Evolutionary conservation across 352 stramenopile genomes (phyloP).

Genomic region (Phytophthora meadii): DNA sequence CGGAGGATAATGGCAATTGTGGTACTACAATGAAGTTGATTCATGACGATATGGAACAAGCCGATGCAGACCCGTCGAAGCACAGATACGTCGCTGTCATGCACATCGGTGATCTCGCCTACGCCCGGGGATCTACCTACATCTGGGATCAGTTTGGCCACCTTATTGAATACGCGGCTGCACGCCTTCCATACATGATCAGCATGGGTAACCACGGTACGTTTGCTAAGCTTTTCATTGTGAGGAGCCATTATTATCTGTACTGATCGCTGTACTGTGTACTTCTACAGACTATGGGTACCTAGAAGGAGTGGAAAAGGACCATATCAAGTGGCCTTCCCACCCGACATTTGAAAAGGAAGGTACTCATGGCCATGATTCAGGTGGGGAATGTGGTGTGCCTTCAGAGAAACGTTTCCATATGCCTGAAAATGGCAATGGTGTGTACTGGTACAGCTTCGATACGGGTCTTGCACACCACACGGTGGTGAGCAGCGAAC

Average conservation of each 20-base stretch:
- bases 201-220: slow-evolving; percentile 58
- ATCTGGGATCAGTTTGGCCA: slow-evolving; percentile 89
- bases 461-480: slow-evolving; percentile 64
- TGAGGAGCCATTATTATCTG: neutral
- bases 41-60: slow-evolving; percentile 40
- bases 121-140: slow-evolving; percentile 70
- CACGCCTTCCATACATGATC: slow-evolving; percentile 85
- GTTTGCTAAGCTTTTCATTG: neutral
- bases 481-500: slow-evolving; percentile 58
- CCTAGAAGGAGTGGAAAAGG: slow-evolving; percentile 38
- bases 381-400: slow-evolving; percentile 88
- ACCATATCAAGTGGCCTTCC: slow-evolving; percentile 36
- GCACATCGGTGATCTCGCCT: slow-evolving; percentile 85
- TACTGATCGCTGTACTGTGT: neutral
- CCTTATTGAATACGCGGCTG: slow-evolving; percentile 81
- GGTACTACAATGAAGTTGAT: slow-evolving; percentile 50
- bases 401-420: slow-evolving; percentile 74
- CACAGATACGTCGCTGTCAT: slow-evolving; percentile 71
- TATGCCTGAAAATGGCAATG: slow-evolving; percentile 71
- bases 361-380: slow-evolving; percentile 52
- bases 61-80: slow-evolving; percentile 34
- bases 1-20: slow-evolving; percentile 38
- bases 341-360: slow-evolving; percentile 45
- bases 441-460: slow-evolving; percentile 70
- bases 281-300: slow-evolving; percentile 49